Percentiles rank a stretch among this genome's conserved stretches.
Conservation (phyloP, 805 yeast species). For the Wickerhamomyces pijperi region DNA sequence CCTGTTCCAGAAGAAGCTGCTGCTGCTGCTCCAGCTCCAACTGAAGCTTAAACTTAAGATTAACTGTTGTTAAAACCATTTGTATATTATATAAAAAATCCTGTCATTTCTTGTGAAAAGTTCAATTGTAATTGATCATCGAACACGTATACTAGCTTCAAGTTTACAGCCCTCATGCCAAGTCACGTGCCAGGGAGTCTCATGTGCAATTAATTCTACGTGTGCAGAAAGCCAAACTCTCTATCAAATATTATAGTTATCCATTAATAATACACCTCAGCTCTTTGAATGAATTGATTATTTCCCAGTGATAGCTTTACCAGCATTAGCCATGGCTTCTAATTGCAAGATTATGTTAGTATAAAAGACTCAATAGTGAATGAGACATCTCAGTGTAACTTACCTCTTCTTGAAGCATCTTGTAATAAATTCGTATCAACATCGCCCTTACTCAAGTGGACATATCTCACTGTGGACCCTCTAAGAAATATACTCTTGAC, state of each 20-base stretch:
- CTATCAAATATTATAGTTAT: background rate
- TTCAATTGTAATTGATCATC: no score
- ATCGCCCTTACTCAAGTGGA: conserved; percentile 72
- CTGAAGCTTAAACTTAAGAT: background rate
- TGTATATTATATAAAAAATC: no score
- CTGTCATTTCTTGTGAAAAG: no score
- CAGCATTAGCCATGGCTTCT: conserved; percentile 53
- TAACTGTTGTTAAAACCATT: no score
- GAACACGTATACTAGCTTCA: no score
- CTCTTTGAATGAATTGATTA: no score
- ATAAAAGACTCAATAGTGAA: background rate
- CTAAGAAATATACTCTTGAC: conserved; percentile 87
- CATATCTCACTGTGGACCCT: conserved; percentile 94
- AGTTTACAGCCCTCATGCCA: no score
- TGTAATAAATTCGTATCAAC: conserved; percentile 91
- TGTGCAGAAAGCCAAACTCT: no score
- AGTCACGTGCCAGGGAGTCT: no score
- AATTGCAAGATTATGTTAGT: conserved; percentile 6
- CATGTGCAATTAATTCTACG: no score
- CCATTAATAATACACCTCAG: background rate
- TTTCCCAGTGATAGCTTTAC: conserved; percentile 21
- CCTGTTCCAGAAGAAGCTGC: background rate
- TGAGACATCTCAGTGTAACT: conserved; percentile 2
- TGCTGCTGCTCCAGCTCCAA: background rate
- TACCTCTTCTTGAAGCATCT: conserved; percentile 87